Percentiles rank a stretch among this genome's conserved stretches.
Evolutionary conservation across 2,329 filamentous ascomycete species (phyloP).

Genomic region (Fusarium goolgardi): DNA sequence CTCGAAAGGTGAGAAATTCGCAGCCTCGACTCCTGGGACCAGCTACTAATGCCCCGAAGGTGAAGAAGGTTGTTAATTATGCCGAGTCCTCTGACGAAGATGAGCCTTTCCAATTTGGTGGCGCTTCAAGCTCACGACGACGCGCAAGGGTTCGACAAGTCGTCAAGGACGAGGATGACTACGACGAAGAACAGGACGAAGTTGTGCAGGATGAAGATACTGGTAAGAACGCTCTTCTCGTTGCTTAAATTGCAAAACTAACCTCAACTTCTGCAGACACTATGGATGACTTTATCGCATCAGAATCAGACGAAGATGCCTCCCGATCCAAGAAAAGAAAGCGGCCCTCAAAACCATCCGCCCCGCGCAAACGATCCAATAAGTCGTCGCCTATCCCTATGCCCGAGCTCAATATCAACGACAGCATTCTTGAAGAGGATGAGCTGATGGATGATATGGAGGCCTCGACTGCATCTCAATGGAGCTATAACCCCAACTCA

Average conservation of each 20-base stretch:
- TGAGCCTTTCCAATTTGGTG: slow-evolving; percentile 70
- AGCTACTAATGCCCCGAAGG: slow-evolving; percentile 50
- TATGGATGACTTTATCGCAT: slow-evolving; percentile 87
- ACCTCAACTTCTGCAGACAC: slow-evolving; percentile 62
- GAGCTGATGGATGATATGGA: slow-evolving; percentile 67
- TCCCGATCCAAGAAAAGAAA: slow-evolving; percentile 78
- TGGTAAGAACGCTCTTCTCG: slow-evolving; percentile 54
- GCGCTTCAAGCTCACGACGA: slow-evolving; percentile 54
- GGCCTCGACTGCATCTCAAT: slow-evolving; percentile 82
- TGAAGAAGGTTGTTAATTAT: slow-evolving; percentile 76
- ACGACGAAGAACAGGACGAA: slow-evolving; percentile 78
- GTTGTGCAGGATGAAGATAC: slow-evolving; percentile 71
- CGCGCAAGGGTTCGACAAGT: slow-evolving; percentile 65
- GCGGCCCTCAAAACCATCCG: slow-evolving; percentile 64
- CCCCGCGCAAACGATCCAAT: slow-evolving; percentile 72
- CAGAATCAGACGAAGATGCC: slow-evolving; percentile 78
- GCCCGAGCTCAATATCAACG: slow-evolving; percentile 45
- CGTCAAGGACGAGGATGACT: slow-evolving; percentile 75
- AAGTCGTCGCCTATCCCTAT: slow-evolving; percentile 55
- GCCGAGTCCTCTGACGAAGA: slow-evolving; percentile 87
- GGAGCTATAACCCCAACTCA: slow-evolving; percentile 72
- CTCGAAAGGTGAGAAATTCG: slow-evolving; percentile 72
- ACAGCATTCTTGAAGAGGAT: slow-evolving; percentile 65
- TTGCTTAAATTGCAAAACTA: background rate
- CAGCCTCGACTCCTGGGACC: no score